These are phyloP conservation scores for Saturnispora serradocipensis DNA, from an alignment of 805 yeast species.

Conservation along the genomic window DNA sequence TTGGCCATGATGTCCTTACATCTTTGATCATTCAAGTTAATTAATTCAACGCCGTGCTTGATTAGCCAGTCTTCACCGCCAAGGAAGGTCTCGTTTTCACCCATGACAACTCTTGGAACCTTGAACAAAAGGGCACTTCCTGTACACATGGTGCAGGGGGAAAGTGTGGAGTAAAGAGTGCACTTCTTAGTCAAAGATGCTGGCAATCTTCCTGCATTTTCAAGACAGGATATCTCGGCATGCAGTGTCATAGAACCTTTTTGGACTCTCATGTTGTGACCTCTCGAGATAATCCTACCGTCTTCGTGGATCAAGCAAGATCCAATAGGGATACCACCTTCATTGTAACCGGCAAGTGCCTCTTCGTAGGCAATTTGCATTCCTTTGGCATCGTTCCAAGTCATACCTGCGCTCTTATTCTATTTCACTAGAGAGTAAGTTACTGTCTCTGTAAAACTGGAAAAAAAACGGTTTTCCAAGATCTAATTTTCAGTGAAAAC, in stretches of 20 bases:
- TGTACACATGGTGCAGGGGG: conserved; percentile 93
- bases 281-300: conserved; percentile 76
- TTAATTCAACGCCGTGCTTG: conserved; percentile 62
- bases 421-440: background rate
- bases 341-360: conserved; percentile 55
- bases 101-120: conserved; percentile 75
- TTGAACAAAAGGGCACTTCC: conserved; percentile 91
- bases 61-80: conserved; percentile 77
- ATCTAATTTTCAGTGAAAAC: background rate
- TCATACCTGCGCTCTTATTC: conserved; percentile 24
- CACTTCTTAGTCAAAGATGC: conserved; percentile 74
- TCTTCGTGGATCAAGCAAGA: conserved; percentile 65
- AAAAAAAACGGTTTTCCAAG: background rate
- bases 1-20: conserved; percentile 67
- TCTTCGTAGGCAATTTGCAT: conserved; percentile 63
- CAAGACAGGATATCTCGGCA: conserved; percentile 86
- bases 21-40: conserved; percentile 46
- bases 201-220: conserved; percentile 81
- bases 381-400: conserved; percentile 58
- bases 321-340: conserved; percentile 71
- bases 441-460: background rate
- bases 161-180: conserved; percentile 85
- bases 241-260: conserved; percentile 77
- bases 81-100: conserved; percentile 73
- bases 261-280: conserved; percentile 88